Evolutionary conservation across 1,284 basidiomycete species (phyloP), one percentile per base, ranked within the genome.

Genomic region (Sutorius eximius): DNA sequence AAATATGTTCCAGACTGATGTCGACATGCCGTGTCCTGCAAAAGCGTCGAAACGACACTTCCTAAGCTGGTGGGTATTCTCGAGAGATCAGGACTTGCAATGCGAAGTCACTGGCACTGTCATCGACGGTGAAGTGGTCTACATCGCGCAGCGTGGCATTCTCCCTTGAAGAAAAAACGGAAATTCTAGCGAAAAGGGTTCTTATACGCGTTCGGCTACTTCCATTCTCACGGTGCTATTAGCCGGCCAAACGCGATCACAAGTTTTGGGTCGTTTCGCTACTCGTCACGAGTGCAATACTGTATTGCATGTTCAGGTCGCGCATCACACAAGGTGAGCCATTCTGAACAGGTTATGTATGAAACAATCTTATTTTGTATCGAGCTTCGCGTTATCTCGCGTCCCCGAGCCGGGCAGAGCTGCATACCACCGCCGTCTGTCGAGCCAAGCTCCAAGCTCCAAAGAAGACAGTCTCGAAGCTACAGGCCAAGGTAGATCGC

Each of bases 371-470:
- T 22, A 65, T 48, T n/a, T 51, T 15, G 5, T 29, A 16, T 46
- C 34, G 45, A 82, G 79, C 65, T 55, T 75, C 79, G 46, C 75
- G 79, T 53, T 58, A 69, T 16, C 63, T 78, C 55, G 75, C 78
- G 54, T 80, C 82, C 18, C 70, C 75, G 27, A 76, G 72, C 55
- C 68, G 72, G 43, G 69, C 71, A 34, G 70, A 72, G 48, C 71
- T 89, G 40, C 87, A 89, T 69, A 83, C 82, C 9, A 82, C 86
- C 36, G 70, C 78, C 24, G 58, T 75, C 63, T 66, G 49, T 60
- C 73, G 63, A 68, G 75, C 66, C 57, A 67, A 53, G 64, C 62
- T 63, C 72, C 64, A 69, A 73, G 40, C 77, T 72, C 55, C 73
- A 67, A 36, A 71, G 57, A 68, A 74, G 29, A 77, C 78, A 53